Evolutionary conservation across 1,284 basidiomycete species (phyloP), one percentile per base, ranked within the genome.

Genomic region (Boletus semigastroideus): DNA sequence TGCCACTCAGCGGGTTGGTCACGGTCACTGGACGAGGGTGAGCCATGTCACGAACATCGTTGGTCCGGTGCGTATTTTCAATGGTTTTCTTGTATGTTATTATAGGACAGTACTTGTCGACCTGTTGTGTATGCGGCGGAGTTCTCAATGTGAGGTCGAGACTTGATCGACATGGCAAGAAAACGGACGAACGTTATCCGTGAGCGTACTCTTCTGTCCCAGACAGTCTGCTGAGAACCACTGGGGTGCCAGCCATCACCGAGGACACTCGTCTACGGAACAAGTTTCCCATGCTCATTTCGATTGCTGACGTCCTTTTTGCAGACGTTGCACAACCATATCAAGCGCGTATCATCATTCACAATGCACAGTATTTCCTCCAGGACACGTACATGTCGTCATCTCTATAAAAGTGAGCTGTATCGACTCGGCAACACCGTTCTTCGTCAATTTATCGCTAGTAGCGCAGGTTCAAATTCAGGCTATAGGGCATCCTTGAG

Each of bases 121-220:
- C n/a, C n/a, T 53, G 84, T 91, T 55, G 97, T 99, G 12, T 99
- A 99, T 72, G 96, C 96, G 39, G 97, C 99, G 53, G 96, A 99
- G 74, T 99, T 99, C 77, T 98, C 95, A 4, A 83, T 90, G 63
- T 96, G 94, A 55, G 96, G 96, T 42, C 92, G 96, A 75, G 96
- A 99, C 74, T 78, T 99, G 56, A 98, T 99, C 67, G 92, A 92
- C 75, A 99, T 99, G 97, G 96, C 97, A 99, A 79, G 98, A 98
- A 98, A 98, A 77, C 84, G 97, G 56, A 99, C 97, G 58, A 99
- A 99, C 74, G 94, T 99, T 59, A 98, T 99, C 66, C 96, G 92
- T 94, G 72, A 57, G 91, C 82, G 13, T 22, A 40, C 36, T 37
- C 41, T 5, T 42, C 39, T 6, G 8, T 5, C 27, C 38, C 42